Evolutionary conservation across 2,329 filamentous ascomycete genomes (phyloP), one percentile per base, ranked within the genome.

Genomic region (Magnaporthales sp.): DNA sequence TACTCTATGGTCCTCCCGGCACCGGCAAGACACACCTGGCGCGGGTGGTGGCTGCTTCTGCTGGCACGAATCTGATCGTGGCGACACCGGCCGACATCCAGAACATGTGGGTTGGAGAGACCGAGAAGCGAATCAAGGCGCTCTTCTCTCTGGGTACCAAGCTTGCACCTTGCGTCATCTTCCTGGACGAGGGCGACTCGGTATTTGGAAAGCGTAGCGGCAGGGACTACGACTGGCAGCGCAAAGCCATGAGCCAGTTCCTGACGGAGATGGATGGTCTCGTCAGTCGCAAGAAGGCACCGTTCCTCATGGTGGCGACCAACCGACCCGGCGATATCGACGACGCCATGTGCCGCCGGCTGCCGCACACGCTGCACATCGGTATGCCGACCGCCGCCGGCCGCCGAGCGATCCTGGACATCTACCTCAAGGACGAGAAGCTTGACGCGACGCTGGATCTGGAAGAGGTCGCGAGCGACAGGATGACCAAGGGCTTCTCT

Each of bases 11-110:
- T 0, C 94, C 94, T 2, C 94, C 94, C 0, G 94, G 94, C 27
- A 98, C 94, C 0, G 94, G 94, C 65, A 98, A 98, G 77, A 98
- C 94, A 0, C 98, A 98, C 94, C 81, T 98, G 54, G 94, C 94
- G 11, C 86, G 94, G 70, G 92, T 92, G 9, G 94, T 97, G 1
- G 94, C 94, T 1, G 97, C 94, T 0, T 94, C 98, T 77, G 96
- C 91, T 2, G 90, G 88, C 72, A 96, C 92, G 11, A 96, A 95
- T 0, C 98, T 98, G 78, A 98, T 98, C 79, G 95, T 93, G 11
- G 96, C 98, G 65, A 96, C 92, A 8, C 92, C 94, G n/a, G 96
- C 92, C 73, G 96, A 91, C 71, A 80, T 98, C 70, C 97, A 93
- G 1, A 95, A 91, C 73, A 98, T 97, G 77, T 98, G 93, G 77